Conservation (phyloP, 257 asterid genomes). For the Solanum chmielewskii region DNA sequence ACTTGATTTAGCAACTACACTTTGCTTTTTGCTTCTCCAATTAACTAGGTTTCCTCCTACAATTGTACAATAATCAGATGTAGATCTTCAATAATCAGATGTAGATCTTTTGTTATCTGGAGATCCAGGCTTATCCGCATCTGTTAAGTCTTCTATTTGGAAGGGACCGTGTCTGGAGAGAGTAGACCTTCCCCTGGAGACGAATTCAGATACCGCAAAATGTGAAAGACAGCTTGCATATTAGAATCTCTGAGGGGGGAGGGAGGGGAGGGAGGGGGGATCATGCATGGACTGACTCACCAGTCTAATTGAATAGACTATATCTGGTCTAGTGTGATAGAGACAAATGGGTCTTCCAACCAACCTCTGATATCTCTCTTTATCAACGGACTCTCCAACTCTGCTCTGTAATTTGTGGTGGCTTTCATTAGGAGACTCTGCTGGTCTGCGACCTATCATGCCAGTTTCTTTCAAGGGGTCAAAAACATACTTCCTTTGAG, state of each 20-base stretch:
- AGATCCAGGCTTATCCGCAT: neutral
- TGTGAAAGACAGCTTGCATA: neutral
- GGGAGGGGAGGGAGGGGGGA: neutral
- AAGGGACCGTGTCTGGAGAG: neutral
- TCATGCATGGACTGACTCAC: neutral
- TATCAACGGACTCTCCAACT: neutral
- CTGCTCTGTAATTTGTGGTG: neutral
- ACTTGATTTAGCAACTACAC: neutral
- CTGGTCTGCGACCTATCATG: neutral
- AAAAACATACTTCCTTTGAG: neutral
- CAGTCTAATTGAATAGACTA: neutral
- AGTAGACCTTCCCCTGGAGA: neutral
- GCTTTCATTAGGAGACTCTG: neutral
- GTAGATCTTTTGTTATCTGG: neutral
- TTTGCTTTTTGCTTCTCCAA: neutral
- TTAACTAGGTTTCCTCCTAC: neutral
- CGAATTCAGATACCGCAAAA: neutral
- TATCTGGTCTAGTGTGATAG: neutral
- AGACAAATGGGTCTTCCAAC: neutral
- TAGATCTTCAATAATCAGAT: neutral
- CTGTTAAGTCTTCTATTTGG: neutral
- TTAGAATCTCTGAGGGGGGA: neutral
- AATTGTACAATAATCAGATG: neutral
- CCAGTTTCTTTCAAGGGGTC: neutral
- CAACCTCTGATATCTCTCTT: neutral